Conservation (phyloP, 2,329 filamentous ascomycete genomes). For the Stromatinia cepivora region DNA sequence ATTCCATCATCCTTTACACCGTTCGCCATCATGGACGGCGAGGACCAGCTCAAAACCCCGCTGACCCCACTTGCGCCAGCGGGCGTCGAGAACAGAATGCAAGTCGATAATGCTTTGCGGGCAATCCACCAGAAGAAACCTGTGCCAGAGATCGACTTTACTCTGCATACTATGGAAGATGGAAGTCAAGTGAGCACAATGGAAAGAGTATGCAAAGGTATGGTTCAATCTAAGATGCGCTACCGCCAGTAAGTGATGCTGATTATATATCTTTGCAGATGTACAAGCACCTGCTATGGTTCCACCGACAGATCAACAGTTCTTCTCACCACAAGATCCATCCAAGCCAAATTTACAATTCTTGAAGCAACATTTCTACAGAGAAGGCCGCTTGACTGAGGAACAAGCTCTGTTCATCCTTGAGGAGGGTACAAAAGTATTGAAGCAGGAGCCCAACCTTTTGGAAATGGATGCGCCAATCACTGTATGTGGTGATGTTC, state of each 20-base stretch:
- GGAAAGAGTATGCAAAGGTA: constrained; percentile 99
- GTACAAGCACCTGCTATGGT: constrained; percentile 96
- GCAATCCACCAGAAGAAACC: constrained; percentile 95
- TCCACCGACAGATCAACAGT: constrained; percentile 90
- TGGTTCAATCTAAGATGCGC: constrained; percentile 28
- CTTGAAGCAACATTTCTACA: constrained; percentile 97
- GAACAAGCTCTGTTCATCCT: constrained; percentile 98
- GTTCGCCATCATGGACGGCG: constrained; percentile 38
- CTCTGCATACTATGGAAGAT: constrained; percentile 98
- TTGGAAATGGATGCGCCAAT: constrained; percentile 99
- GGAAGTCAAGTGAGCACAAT: constrained; percentile 90
- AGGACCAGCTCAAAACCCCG: constrained; percentile 31
- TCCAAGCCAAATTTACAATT: constrained; percentile 91
- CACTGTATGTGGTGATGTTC: constrained; percentile 96
- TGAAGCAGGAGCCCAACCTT: constrained; percentile 89
- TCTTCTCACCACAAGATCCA: constrained; percentile 83
- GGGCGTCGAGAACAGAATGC: constrained; percentile 39
- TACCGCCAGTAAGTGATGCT: constrained; percentile 22
- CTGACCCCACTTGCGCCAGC: constrained; percentile 29
- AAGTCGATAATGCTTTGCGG: constrained; percentile 86
- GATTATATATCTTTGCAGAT: constrained; percentile 57
- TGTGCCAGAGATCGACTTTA: constrained; percentile 97
- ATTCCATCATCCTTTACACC: constrained; percentile 10
- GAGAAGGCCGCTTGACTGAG: constrained; percentile 93
- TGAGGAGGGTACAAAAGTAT: constrained; percentile 79